Evolutionary conservation across 225 moss, liverwort and hornwort genomes (phyloP), one percentile per base, ranked within the genome.

Genomic region (Antitrichia curtipendula): DNA sequence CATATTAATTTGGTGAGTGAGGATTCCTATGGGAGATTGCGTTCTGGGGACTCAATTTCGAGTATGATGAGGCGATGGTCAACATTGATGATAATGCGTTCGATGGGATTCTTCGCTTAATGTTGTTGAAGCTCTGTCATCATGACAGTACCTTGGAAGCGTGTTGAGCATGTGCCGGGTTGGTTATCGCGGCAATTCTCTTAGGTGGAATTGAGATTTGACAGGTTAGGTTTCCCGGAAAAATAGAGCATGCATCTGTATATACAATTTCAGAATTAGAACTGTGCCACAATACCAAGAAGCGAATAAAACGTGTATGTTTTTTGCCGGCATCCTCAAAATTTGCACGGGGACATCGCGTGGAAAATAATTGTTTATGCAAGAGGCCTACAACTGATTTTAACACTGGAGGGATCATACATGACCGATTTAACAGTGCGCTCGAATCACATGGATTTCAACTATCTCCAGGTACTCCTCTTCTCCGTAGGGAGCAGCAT

Each of bases 381-480:
- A 89, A 84, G 87, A 88, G 75, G 47, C 62, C 61, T 69, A 68
- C 72, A 77, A 45, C 83, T 86, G 87, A 85, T 82, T 38, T 80
- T 72, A 52, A 12, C 56, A 47, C 81, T 80, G 89, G 85, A 92
- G 85, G 89, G 86, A 75, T 88, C 82, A 85, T 83, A 91, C 91
- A 95, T 97, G 96, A 95, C 93, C 92, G 91, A 93, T 87, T 86
- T 86, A 92, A 86, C 89, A 84, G 94, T 84, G 58, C 94, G 96
- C 87, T 88, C 93, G 91, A 95, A 93, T 94, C 94, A 91, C 90
- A 97, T 97, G 97, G 97, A 97, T 88, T 97, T 96, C 88, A 96
- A 97, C 86, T 96, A 96, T 90, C 94, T 97, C 68, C 97, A 97
- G 97, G 97, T 94, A 92, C 60, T 83, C 49, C 64, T 79, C 87